Evolutionary conservation across 495 filamentous ascomycete species (phyloP), one percentile per base, ranked within the genome.

Genomic region (Penicillium pancosmium): DNA sequence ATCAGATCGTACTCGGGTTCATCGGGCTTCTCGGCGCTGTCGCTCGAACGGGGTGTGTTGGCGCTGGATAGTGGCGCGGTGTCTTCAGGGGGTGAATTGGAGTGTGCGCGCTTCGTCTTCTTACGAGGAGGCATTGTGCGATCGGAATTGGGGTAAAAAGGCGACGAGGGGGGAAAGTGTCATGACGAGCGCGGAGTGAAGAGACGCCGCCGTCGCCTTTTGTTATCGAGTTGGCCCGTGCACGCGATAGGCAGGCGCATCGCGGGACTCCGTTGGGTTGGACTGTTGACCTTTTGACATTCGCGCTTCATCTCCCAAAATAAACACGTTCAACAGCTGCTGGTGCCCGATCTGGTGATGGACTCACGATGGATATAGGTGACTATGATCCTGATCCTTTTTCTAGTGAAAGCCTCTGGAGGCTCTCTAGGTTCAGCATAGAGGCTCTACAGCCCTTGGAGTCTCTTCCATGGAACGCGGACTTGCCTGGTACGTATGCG

Each of bases 41-140:
- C 71, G 63, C 54, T 72, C 35, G 68, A 68, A 11, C 53, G 65
- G 49, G 74, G 66, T 12, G 76, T 78, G 49, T 69, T 66, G 23
- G 72, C 68, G 36, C 67, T 70, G 11, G 70, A 69, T 54, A 71
- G 71, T 49, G 70, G 55, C 27, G 63, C 55, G 67, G 54, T 72
- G 63, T 68, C 80, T 68, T 62, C 77, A 73, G 69, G 79, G 64
- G 51, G 75, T 19, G 74, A 64, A 16, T 59, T 55, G 2, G 68
- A 70, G 16, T 70, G 60, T 13, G 70, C 66, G 27, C 73, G 71
- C 56, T 77, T 78, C 16, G 65, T 61, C 34, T 84, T 88, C 77
- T 89, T 91, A 60, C 85, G 87, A 10, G 91, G 90, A 41, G 91
- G 87, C 91, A 95, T 95, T 18, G 56, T 66, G 49, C 40, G 16